Base-by-base conservation (phyloP, 768 basidiomycete species). In the Tulasnella sp. region DNA sequence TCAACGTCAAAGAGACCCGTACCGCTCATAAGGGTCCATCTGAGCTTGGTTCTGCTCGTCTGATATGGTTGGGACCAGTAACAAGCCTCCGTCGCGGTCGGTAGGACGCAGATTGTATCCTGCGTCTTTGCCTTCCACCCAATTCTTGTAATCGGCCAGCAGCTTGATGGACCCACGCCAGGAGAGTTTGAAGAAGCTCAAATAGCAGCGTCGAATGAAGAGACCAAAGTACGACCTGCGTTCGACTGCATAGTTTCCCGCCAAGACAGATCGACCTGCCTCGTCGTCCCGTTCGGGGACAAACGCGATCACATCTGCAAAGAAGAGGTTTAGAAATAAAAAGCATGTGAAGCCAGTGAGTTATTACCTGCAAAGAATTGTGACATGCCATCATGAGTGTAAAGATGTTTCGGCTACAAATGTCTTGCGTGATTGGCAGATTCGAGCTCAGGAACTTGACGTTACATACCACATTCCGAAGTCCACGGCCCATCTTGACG, bases 191-290 rank as follows among this genome's bases (percentile, higher is more conserved):
- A 90, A 84, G 85, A 92, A 95, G 83, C 89, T 92, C 75, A 94
- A 88, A 81, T 89, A 92, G 84, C 93, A 94, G 58, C 95, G 89
- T 73, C 94, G 92, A 82, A 90, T 91, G 84, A 95, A 96, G 83
- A 91, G 94, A 2, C 94, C 95, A 84, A 95, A 93, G 31, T 94
- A 86, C 2, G 95, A 96, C 28, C 93, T 91, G 40, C 93, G 91
- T 77, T 88, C 88, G 48, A 78, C 77, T 0, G 58, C 50, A 40
- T 78, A 58, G 48, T 54, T 64, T 34, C 40, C 60, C 1, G 60
- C 50, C 31, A 54, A 78, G 48, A 44, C 31, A 4, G 77, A 60
- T 69, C 40, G 64, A 37, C 75, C 31, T 41, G 89, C 90, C 82
- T 92, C 91, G 12, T 91, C 90, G 44, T 86, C 87, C 83, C 90